Percentiles rank a stretch among this genome's conserved stretches.
Conservation (phyloP, 257 asterid genomes). For the Henckelia pumila region DNA sequence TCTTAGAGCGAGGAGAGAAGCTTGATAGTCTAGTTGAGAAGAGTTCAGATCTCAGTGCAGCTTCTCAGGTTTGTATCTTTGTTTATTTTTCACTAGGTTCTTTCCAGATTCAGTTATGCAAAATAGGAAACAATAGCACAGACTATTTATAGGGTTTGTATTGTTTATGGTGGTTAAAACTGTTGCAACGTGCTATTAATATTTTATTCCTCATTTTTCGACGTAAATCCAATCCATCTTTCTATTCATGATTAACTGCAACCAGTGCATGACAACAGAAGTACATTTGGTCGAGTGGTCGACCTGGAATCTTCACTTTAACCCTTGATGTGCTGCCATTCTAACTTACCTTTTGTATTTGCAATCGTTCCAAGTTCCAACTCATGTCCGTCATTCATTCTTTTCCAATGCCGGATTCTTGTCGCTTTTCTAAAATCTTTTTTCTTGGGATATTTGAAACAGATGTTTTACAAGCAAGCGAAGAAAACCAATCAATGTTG, state of each 20-base stretch:
- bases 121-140: background rate
- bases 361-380: background rate
- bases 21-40: slow-evolving; percentile 92
- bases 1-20: slow-evolving; percentile 85
- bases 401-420: background rate
- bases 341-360: background rate
- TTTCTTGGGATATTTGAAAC: slow-evolving; percentile 3
- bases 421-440: too few species aligned
- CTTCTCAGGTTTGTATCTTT: slow-evolving; percentile 69
- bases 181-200: background rate
- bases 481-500: slow-evolving; percentile 91
- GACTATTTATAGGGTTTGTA: background rate
- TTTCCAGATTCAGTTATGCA: background rate
- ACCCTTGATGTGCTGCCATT: too few species aligned
- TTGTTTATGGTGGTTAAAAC: background rate
- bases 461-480: slow-evolving; percentile 75
- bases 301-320: too few species aligned
- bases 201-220: background rate
- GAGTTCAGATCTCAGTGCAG: slow-evolving; percentile 96
- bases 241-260: slow-evolving; percentile 1
- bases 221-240: background rate
- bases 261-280: background rate
- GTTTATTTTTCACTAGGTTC: background rate
- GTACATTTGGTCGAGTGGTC: background rate
- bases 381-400: background rate